A percentile compares a stretch with the other conserved stretches of the same genome.
These are phyloP conservation scores for Thermochaetoides dissita DNA, from an alignment of 2,329 filamentous ascomycete species.

Conservation along the genomic window DNA sequence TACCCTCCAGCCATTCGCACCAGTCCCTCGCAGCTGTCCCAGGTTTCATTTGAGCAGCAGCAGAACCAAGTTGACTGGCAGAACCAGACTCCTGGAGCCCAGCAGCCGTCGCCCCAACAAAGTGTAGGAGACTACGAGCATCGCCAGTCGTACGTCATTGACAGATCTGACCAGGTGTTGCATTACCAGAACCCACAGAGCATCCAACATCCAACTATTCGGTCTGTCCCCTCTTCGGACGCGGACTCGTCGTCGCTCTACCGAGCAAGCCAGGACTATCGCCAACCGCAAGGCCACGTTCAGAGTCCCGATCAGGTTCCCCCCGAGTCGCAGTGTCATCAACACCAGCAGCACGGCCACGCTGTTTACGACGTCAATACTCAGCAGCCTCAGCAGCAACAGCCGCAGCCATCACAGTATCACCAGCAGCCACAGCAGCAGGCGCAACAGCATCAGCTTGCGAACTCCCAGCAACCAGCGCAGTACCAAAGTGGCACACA, in stretches of 20 bases:
- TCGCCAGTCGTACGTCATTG: conserved; percentile 20
- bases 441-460: conserved; percentile 16
- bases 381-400: conserved; percentile 16
- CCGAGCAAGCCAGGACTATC: conserved; percentile 28
- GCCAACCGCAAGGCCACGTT: conserved; percentile 25
- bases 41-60: conserved; percentile 24
- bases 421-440: conserved; percentile 15
- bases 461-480: conserved; percentile 17
- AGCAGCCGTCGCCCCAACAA: conserved; percentile 31
- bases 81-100: conserved; percentile 15
- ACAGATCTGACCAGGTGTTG: conserved; percentile 27
- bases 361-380: conserved; percentile 27
- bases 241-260: conserved; percentile 26
- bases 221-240: conserved; percentile 32
- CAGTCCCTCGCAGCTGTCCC: conserved; percentile 24
- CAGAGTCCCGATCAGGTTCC: conserved; percentile 23
- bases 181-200: conserved; percentile 28
- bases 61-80: conserved; percentile 22
- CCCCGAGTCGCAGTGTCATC: conserved; percentile 20
- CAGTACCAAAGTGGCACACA: conserved; percentile 23
- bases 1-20: conserved; percentile 29
- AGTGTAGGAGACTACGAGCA: conserved; percentile 24
- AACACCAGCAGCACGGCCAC: conserved; percentile 25
- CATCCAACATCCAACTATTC: conserved; percentile 28
- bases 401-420: conserved; percentile 4